These are phyloP conservation scores for Oxalis stricta DNA, from an alignment of 441 rosid species.

Conservation along the genomic window DNA sequence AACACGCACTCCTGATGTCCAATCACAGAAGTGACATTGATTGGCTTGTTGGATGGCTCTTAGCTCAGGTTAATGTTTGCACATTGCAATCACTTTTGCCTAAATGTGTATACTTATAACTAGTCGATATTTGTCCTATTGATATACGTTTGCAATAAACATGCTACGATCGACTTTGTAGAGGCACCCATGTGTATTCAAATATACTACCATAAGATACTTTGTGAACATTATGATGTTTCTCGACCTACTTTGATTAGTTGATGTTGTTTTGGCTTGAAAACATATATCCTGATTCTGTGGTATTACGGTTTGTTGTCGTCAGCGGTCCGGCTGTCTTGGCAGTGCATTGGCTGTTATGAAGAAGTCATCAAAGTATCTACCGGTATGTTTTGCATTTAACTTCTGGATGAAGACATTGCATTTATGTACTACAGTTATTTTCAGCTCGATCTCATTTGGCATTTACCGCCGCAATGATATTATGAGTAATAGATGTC, in stretches of 20 bases:
- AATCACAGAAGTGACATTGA: conserved; percentile 71
- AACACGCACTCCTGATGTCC: conserved; percentile 53
- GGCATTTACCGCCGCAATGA: not conserved
- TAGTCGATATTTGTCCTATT: too few relatives aligned
- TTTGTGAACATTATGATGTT: not conserved
- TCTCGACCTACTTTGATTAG: not conserved
- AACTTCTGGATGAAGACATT: too few relatives aligned
- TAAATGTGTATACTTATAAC: not conserved
- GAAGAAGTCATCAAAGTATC: conserved; percentile 73
- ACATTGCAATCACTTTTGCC: conserved; percentile 2
- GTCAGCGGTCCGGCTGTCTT: conserved; percentile 67
- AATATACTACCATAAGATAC: too few relatives aligned
- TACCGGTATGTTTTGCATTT: conserved; percentile 40
- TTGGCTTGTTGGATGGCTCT: conserved; percentile 73
- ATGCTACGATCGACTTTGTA: too few relatives aligned
- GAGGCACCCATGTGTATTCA: too few relatives aligned
- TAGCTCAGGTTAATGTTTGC: conserved; percentile 37
- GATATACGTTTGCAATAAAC: too few relatives aligned
- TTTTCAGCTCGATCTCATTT: not conserved
- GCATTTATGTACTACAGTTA: too few relatives aligned
- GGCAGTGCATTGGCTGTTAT: conserved; percentile 64
- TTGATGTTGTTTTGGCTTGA: conserved; percentile 1
- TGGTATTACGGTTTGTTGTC: conserved; percentile 8
- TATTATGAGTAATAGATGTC: not conserved
- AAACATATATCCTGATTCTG: conserved; percentile 5